Conservation (phyloP, 108 stramenopile species). For the Conticribra guillardii region DNA sequence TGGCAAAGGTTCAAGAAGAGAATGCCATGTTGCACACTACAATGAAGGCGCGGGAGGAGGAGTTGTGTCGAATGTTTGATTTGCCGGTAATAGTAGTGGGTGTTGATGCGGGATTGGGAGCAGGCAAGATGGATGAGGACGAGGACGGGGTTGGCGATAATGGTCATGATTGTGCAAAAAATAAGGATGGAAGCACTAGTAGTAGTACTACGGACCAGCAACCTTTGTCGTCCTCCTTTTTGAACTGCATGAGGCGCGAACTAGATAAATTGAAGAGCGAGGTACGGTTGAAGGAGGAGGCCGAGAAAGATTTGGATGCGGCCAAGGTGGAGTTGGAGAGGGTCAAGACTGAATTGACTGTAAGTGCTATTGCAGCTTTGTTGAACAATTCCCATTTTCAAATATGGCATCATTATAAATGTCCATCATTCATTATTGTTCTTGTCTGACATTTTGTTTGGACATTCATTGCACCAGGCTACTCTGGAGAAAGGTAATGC, state of each 20-base stretch:
- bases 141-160: background rate
- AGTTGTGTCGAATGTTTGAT: conserved; percentile 16
- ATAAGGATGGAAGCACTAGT: background rate
- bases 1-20: background rate
- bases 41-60: conserved; percentile 11
- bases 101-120: no score
- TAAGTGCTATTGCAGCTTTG: no score
- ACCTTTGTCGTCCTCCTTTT: background rate
- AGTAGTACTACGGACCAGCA: background rate
- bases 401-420: conserved; percentile 4
- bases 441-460: no score
- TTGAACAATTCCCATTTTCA: no score
- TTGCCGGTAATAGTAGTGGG: no score
- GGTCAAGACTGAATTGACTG: conserved; percentile 20
- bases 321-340: conserved; percentile 12
- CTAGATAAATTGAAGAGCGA: background rate
- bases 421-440: no score
- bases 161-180: no score
- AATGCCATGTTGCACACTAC: background rate
- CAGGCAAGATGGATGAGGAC: conserved; percentile 13
- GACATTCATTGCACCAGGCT: no score
- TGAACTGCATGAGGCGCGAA: background rate
- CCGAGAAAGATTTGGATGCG: conserved; percentile 4
- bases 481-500: conserved; percentile 14
- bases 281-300: conserved; percentile 1